phyloP scores from a whole-genome alignment of 2,329 filamentous ascomycete genomes.

The Cladophialophora yegresii region DNA sequence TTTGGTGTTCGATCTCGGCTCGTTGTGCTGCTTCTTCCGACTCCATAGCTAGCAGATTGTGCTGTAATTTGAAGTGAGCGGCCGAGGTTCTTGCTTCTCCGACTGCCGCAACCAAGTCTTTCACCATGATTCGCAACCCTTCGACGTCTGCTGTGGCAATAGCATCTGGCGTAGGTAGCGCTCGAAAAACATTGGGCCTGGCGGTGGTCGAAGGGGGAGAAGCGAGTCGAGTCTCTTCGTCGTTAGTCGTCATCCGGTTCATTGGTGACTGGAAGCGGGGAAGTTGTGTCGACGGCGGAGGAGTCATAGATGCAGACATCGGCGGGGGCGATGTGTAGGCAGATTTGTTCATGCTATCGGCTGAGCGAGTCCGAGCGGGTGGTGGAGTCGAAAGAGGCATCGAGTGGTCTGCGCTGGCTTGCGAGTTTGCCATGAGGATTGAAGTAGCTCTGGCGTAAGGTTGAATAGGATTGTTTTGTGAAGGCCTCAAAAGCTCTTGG shows the following conservation, averaged over 20 bases:
- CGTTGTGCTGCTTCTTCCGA: slow-evolving; percentile 82
- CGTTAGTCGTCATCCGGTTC: slow-evolving; percentile 16
- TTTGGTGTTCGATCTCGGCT: slow-evolving; percentile 86
- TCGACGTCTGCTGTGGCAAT: slow-evolving; percentile 55
- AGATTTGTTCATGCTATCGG: slow-evolving; percentile 31
- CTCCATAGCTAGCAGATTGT: slow-evolving; percentile 79
- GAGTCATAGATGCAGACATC: slow-evolving; percentile 34
- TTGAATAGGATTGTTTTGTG: neutral
- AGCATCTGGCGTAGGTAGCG: slow-evolving; percentile 53
- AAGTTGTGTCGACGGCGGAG: slow-evolving; percentile 34
- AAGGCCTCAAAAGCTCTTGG: neutral
- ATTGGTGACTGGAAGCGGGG: slow-evolving; percentile 32
- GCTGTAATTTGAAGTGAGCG: slow-evolving; percentile 87
- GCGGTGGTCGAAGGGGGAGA: slow-evolving; percentile 56
- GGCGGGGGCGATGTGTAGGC: slow-evolving; percentile 31
- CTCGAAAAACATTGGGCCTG: slow-evolving; percentile 47
- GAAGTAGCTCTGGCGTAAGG: neutral
- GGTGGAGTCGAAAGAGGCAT: slow-evolving; percentile 31
- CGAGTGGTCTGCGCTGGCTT: slow-evolving; percentile 9
- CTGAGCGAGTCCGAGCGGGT: slow-evolving; percentile 28
- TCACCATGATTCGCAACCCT: slow-evolving; percentile 57
- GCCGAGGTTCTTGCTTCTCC: slow-evolving; percentile 76
- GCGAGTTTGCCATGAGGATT: slow-evolving; percentile 23
- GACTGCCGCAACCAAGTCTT: slow-evolving; percentile 56
- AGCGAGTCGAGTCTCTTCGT: slow-evolving; percentile 23